phyloP scores from a whole-genome alignment of 345 rosid genomes.

The Gossypium turneri region DNA sequence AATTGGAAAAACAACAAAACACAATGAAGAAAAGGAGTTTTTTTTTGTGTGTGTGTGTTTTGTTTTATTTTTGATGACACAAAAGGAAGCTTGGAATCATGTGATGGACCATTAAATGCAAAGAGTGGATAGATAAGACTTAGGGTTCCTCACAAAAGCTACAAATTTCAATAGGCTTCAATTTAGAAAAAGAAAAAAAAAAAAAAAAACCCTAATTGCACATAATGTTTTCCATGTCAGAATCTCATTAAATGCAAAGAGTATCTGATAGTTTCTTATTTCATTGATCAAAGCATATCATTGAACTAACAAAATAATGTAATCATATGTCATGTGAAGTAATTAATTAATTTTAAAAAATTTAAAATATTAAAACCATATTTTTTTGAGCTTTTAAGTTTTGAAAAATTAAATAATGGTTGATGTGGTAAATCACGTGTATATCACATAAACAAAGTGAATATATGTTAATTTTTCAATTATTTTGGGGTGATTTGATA shows the following conservation, averaged over 20 bases:
- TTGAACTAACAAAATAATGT: not conserved
- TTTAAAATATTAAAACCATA: too few species aligned
- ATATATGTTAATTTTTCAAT: rapidly evolving
- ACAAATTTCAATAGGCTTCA: conserved; percentile 9
- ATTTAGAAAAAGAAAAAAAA: not conserved
- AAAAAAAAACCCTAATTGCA: not conserved
- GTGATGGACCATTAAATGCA: conserved; percentile 13
- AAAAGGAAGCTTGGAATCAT: conserved; percentile 11
- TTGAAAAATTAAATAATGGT: too few species aligned
- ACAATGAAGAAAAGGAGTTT: not conserved
- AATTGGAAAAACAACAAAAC: not conserved
- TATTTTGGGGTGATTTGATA: rapidly evolving
- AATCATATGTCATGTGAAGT: not conserved
- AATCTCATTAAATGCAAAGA: conserved; percentile 11
- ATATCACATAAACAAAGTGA: too few species aligned
- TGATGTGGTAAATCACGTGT: too few species aligned
- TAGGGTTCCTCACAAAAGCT: conserved; percentile 1
- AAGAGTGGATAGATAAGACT: conserved; percentile 1
- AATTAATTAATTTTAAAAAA: too few species aligned
- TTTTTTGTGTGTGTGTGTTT: not conserved
- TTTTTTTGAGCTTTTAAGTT: too few species aligned
- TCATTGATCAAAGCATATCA: not conserved
- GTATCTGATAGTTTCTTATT: not conserved
- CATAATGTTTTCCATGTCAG: not conserved
- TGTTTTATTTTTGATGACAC: conserved; percentile 1